Percentiles rank a stretch among this genome's conserved stretches.
These are phyloP conservation scores for Torulaspora gathmanii DNA, from an alignment of 805 yeast genomes.

Conservation along the genomic window DNA sequence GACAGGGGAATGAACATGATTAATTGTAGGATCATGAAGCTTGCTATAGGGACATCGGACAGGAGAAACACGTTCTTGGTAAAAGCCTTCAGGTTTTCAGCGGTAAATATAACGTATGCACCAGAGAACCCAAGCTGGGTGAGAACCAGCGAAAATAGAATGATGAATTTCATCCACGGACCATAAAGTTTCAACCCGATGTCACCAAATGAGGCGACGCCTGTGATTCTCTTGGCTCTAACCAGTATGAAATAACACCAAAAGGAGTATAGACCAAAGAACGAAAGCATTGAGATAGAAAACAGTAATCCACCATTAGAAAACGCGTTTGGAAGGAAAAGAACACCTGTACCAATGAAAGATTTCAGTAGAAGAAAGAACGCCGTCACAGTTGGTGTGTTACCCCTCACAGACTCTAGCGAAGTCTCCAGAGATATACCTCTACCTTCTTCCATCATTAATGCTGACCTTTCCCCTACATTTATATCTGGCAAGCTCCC, in stretches of 20 bases:
- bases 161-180: constrained; percentile 55
- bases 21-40: constrained; percentile 52
- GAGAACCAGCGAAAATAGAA: constrained; percentile 57
- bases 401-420: constrained; percentile 44
- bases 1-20: constrained; percentile 62
- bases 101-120: constrained; percentile 74
- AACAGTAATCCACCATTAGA: constrained; percentile 67
- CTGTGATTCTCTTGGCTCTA: constrained; percentile 51
- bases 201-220: constrained; percentile 74
- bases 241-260: constrained; percentile 73
- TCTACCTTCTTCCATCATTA: constrained; percentile 9
- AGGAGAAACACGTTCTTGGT: constrained; percentile 43
- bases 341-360: constrained; percentile 71
- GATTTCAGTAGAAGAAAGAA: constrained; percentile 68
- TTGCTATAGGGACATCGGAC: constrained; percentile 36
- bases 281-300: constrained; percentile 46
- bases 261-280: constrained; percentile 66
- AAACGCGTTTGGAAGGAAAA: constrained; percentile 66
- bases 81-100: constrained; percentile 67
- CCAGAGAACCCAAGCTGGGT: constrained; percentile 80
- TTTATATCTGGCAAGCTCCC: constrained; percentile 40
- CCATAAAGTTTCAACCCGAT: constrained; percentile 66
- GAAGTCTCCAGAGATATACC: constrained; percentile 12
- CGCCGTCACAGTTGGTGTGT: constrained; percentile 69
- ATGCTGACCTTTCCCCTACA: constrained; percentile 10